Evolutionary conservation across 2,329 filamentous ascomycete genomes (phyloP).

Genomic region (Fusarium keratoplasticum): DNA sequence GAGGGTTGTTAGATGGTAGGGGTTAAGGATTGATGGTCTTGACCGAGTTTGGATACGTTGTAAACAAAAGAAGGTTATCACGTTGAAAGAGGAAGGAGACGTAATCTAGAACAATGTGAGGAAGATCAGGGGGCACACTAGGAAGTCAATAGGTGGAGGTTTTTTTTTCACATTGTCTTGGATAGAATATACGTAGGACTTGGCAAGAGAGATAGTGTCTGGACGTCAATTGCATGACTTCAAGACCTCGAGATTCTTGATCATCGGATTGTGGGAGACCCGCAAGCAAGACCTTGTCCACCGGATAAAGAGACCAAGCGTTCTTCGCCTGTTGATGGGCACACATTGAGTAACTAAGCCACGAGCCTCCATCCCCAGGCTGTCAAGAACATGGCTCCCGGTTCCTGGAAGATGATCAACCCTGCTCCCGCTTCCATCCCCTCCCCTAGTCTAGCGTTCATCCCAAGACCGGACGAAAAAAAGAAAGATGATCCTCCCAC

Average conservation of each 20-base stretch:
- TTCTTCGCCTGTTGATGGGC: neutral
- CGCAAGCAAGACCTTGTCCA: neutral
- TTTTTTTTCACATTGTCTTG: neutral
- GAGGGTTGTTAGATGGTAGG: conserved; percentile 3
- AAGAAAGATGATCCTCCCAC: neutral
- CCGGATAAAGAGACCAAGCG: neutral
- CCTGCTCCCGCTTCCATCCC: conserved; percentile 8
- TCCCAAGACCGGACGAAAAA: conserved; percentile 12
- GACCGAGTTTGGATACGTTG: neutral
- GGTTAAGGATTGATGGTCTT: neutral
- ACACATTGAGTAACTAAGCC: neutral
- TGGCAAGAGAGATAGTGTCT: neutral
- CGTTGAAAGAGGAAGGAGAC: neutral
- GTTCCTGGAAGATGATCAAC: neutral
- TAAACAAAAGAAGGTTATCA: neutral
- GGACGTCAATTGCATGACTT: neutral
- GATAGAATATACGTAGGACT: neutral
- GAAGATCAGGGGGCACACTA: neutral
- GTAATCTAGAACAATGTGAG: neutral
- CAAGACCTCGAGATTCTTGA: neutral
- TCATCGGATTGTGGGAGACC: neutral
- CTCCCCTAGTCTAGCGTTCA: conserved; percentile 12
- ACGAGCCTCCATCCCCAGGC: neutral
- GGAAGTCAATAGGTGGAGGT: neutral
- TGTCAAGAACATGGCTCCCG: neutral